phyloP scores from a whole-genome alignment of 2,329 filamentous ascomycete species.

The Diaporthe citri region DNA sequence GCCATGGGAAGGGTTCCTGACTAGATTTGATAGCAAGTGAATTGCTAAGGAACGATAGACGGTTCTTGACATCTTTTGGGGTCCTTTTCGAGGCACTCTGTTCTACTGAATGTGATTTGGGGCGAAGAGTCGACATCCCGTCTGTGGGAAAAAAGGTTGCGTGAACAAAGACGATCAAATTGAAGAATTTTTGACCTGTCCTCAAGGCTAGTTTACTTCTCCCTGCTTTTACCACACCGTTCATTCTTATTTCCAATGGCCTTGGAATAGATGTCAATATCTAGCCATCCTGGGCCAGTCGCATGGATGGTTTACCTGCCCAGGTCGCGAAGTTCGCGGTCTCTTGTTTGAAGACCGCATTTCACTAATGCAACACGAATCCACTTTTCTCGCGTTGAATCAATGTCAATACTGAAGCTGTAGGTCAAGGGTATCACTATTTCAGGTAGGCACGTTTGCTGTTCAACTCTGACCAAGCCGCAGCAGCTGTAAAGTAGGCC shows the following conservation, averaged over 20 bases:
- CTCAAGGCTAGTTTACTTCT: too few relatives aligned
- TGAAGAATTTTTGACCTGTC: not conserved
- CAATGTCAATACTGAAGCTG: not conserved
- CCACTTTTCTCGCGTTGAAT: not conserved
- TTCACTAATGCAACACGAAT: not conserved
- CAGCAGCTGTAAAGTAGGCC: not conserved
- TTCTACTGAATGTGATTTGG: not conserved
- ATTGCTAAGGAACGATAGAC: not conserved
- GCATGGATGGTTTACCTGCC: not conserved
- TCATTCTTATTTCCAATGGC: not conserved
- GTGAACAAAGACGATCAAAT: too few relatives aligned
- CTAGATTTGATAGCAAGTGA: constrained; percentile 14
- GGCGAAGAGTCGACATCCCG: too few relatives aligned
- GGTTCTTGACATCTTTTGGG: not conserved
- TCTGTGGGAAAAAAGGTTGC: too few relatives aligned
- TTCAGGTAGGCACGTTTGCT: not conserved
- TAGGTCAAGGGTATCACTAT: not conserved
- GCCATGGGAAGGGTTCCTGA: not conserved
- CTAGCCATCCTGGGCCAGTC: not conserved
- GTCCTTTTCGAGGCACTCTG: not conserved
- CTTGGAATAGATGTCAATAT: not conserved
- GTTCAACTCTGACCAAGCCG: too few relatives aligned
- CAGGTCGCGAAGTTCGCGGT: not conserved
- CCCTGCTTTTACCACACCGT: not conserved
- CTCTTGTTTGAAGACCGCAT: not conserved